Percentiles rank a stretch among this genome's conserved stretches.
Evolutionary conservation across 305 asterid species (phyloP).

Genomic region (Fraxinus xanthoxyloides): DNA sequence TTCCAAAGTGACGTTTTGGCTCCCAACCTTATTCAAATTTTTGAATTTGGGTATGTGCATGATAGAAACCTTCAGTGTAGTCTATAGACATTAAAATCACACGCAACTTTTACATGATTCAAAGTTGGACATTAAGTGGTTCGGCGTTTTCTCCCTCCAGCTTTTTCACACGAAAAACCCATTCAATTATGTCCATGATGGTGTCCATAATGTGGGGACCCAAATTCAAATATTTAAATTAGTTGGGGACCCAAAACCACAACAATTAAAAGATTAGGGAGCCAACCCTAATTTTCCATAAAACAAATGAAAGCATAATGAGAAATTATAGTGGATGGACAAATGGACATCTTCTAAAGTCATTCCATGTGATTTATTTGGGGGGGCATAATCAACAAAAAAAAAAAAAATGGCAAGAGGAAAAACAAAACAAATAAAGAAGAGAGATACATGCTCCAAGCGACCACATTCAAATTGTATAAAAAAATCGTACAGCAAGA

Average conservation of each 20-base stretch:
- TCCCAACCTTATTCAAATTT: neutral
- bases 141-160: neutral
- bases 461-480: neutral
- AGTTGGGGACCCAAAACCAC: neutral
- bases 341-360: neutral
- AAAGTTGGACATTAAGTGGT: neutral
- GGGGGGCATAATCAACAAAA: neutral
- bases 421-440: neutral
- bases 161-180: neutral
- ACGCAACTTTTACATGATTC: neutral
- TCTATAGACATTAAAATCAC: neutral
- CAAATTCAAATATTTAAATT: neutral
- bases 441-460: neutral
- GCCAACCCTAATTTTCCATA: neutral
- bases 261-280: neutral
- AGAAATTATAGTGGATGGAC: neutral
- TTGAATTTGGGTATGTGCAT: neutral
- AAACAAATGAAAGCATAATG: neutral
- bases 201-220: neutral
- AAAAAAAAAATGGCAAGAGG: neutral
- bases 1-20: neutral
- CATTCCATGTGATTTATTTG: neutral
- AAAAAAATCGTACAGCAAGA: neutral
- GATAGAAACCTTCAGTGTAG: neutral
- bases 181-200: neutral